Base-by-base conservation (phyloP, 345 rosid species). In the Linum trigynum region DNA sequence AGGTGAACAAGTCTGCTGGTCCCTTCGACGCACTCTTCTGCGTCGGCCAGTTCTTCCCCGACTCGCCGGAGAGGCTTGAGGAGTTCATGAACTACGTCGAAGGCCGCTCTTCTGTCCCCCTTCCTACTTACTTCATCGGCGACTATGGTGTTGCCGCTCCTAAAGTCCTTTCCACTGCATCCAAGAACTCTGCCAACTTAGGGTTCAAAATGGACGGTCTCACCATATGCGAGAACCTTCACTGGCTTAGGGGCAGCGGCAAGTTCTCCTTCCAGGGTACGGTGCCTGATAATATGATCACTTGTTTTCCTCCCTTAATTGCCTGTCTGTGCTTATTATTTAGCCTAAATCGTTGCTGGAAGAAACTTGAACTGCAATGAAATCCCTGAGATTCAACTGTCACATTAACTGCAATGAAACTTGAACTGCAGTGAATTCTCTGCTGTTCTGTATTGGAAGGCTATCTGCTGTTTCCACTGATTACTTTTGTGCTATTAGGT, bases 231-330 rank as follows among this genome's bases (percentile, higher is more conserved):
- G 74, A 80, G 60, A 90, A 90, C 62, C 76, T 90, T 55, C 85
- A 67, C 69, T 92, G 96, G 98, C 79, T 92, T 61, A 83, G 84
- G 76, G 96, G 97, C 82, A 88, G 97, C 68, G 98, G 96, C 70
- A 92, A 86, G 71, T 90, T 90, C 83, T 84, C 74, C 37, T 77
- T 92, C 50, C 82, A 76, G 9, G 90, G 97, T 92, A 75, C 16
- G 45, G 10, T 32, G 62, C 39, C 38, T 43, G 11, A 16, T 23
- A 23, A 23, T 1, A 23, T 23, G 32, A 48, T 48, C 53, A 48
- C 53, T 48, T 48, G 14, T 48, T 48, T 48, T 48, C 14, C 3
- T 48, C 53, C 15, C 14, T 48, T 48, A 15, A 48, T 48, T 15
- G 14, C 53, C 9, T 15, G 14, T 7, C 9, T 48, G 53, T 48